Evolutionary conservation across 192 early-diverging fungal genomes (phyloP).

Genomic region (Thoreauomyces humboldtii): DNA sequence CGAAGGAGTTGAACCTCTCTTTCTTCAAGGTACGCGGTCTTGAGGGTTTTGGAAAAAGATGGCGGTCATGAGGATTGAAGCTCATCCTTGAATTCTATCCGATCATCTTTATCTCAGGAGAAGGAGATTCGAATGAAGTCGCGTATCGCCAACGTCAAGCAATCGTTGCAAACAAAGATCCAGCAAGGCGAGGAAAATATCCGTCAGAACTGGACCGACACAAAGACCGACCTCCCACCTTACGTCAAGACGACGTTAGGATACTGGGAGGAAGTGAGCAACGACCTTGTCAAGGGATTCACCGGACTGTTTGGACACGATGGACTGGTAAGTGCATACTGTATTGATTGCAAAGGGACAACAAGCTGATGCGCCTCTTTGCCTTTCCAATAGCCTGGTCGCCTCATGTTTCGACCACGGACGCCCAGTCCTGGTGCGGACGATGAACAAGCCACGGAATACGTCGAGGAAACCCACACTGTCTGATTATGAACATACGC

Average conservation of each 20-base stretch:
- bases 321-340: conserved; percentile 20
- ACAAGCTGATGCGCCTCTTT: neutral
- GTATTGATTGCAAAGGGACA: neutral
- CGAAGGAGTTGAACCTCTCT: conserved; percentile 30
- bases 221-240: conserved; percentile 22
- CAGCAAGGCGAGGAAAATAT: conserved; percentile 19
- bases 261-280: conserved; percentile 27
- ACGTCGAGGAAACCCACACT: too few relatives aligned
- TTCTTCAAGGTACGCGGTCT: conserved; percentile 25
- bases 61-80: too few relatives aligned
- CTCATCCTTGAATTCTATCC: too few relatives aligned
- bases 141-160: conserved; percentile 20
- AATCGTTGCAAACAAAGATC: conserved; percentile 13
- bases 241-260: conserved; percentile 11
- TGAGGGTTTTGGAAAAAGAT: too few relatives aligned
- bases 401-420: too few relatives aligned
- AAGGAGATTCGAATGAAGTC: conserved; percentile 28
- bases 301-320: conserved; percentile 26
- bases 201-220: conserved; percentile 21
- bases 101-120: conserved; percentile 19
- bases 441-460: too few relatives aligned
- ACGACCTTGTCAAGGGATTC: conserved; percentile 22
- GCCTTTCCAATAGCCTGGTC: too few relatives aligned
- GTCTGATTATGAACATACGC: too few relatives aligned
- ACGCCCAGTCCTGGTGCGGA: too few relatives aligned